Evolutionary conservation across 345 rosid species (phyloP).

Genomic region (Boechera stricta): DNA sequence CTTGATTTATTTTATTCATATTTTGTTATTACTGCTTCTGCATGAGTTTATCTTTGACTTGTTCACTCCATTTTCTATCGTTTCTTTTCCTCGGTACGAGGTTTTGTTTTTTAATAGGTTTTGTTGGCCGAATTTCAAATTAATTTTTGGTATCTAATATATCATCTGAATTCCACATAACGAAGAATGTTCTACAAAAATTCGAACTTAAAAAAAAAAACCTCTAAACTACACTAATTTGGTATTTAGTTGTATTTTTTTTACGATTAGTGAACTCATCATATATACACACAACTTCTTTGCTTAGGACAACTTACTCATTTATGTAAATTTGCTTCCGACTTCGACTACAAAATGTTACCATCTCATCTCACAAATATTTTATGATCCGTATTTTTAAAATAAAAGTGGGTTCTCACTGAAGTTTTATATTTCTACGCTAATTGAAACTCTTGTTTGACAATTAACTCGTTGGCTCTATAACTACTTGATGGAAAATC

Average conservation of each 20-base stretch:
- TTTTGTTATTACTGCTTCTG: constrained; percentile 23
- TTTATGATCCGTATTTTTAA: not conserved
- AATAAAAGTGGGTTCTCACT: constrained; percentile 17
- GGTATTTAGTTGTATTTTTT: not conserved
- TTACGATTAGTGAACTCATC: constrained; percentile 1
- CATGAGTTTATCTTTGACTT: constrained; percentile 41
- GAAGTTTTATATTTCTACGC: not conserved
- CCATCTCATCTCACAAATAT: not conserved
- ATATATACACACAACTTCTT: not conserved
- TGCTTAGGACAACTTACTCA: constrained; percentile 1
- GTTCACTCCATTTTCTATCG: constrained; percentile 29
- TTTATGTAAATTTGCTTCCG: not conserved
- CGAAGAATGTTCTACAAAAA: constrained; percentile 6
- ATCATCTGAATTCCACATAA: constrained; percentile 11
- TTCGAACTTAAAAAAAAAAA: not conserved
- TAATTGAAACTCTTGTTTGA: constrained; percentile 8
- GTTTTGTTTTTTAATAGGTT: constrained; percentile 28
- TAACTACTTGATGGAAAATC: constrained; percentile 17
- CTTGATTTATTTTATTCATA: not conserved
- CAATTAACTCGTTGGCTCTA: constrained; percentile 21
- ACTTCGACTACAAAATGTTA: not conserved
- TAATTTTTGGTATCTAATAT: not conserved
- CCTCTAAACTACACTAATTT: not conserved
- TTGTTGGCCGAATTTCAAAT: not conserved
- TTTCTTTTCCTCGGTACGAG: constrained; percentile 35